Base-by-base conservation (phyloP, 2,329 filamentous ascomycete species). In the Pseudopithomyces maydicus region DNA sequence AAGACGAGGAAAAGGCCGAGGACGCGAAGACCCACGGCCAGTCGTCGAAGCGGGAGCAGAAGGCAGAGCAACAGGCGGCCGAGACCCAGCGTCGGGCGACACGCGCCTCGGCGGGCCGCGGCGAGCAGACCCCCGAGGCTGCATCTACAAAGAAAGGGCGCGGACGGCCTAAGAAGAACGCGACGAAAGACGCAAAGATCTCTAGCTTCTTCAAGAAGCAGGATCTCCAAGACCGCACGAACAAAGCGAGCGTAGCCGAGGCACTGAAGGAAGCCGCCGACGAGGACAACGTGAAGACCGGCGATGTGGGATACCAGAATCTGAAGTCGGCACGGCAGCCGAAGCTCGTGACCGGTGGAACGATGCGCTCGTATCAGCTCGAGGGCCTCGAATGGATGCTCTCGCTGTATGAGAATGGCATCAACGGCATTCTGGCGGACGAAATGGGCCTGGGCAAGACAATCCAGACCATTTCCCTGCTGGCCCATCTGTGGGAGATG, bases 401-500 rank as follows among this genome's bases (percentile, higher is more conserved):
- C 32, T 88, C 85, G 0, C 73, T 90, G 3, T 96, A 90, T 67
- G 92, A 97, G 81, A 95, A 97, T 68, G 93, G 93, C 11, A 85
- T 97, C 74, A 96, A 92, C 63, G 93, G 93, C 1, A 97, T 97
- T 55, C 75, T 97, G 32, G 93, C 93, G 0, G 93, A 97, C 67
- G 93, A 97, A 74, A 97, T 97, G 93, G 93, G 93, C 0, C 77
- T 97, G 4, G 91, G 92, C 4, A 97, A 97, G 80, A 97, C 93
- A 0, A 86, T 97, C 0, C 93, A 97, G 71, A 92, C 92, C 0
- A 96, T 97, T 38, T 88, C 92, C 0, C 84, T 97, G 60, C 88
- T 97, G 38, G 94, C 94, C 0, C 87, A 96, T 58, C 80, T 98
- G 14, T 88, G 94, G 63, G 93, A 98, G 68, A 89, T 94, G 64